phyloP scores from a whole-genome alignment of 164 flowering plant genomes.

The Dillenia turbinata region DNA sequence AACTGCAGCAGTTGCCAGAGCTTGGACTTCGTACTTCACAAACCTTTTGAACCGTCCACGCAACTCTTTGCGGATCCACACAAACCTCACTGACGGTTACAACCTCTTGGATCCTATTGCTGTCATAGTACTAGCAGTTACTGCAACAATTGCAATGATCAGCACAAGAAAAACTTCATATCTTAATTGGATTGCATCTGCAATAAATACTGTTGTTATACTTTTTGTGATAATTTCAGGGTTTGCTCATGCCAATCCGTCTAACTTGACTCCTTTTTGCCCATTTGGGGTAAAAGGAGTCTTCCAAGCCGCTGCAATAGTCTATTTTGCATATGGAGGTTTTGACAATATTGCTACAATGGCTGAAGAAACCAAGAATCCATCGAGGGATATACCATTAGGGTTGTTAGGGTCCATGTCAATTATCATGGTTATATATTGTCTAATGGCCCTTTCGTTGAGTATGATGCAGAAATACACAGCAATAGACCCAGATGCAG shows the following conservation, averaged over 20 bases:
- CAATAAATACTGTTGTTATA: constrained; percentile 36
- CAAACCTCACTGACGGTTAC: constrained; percentile 33
- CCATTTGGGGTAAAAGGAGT: constrained; percentile 45
- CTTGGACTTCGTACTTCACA: constrained; percentile 74
- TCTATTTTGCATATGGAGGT: constrained; percentile 61
- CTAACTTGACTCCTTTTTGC: constrained; percentile 40
- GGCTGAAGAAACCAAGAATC: constrained; percentile 70
- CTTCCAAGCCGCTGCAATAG: constrained; percentile 53
- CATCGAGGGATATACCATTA: constrained; percentile 52
- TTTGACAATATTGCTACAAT: constrained; percentile 61
- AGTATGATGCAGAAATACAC: constrained; percentile 59
- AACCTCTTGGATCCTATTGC: constrained; percentile 61
- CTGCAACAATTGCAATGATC: constrained; percentile 37
- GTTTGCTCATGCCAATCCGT: constrained; percentile 35
- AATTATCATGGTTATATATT: constrained; percentile 44
- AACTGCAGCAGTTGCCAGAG: constrained; percentile 58
- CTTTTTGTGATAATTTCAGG: constrained; percentile 58
- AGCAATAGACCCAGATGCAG: constrained; percentile 38
- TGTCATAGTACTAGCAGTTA: constrained; percentile 30
- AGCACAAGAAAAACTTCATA: constrained; percentile 44
- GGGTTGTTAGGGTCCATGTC: constrained; percentile 68
- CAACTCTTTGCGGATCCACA: constrained; percentile 39
- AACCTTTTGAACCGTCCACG: constrained; percentile 35
- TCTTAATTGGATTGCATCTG: constrained; percentile 57
- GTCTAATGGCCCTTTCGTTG: constrained; percentile 49